Conservation (phyloP, 2,329 filamentous ascomycete species). For the Talaromyces funiculosus region DNA sequence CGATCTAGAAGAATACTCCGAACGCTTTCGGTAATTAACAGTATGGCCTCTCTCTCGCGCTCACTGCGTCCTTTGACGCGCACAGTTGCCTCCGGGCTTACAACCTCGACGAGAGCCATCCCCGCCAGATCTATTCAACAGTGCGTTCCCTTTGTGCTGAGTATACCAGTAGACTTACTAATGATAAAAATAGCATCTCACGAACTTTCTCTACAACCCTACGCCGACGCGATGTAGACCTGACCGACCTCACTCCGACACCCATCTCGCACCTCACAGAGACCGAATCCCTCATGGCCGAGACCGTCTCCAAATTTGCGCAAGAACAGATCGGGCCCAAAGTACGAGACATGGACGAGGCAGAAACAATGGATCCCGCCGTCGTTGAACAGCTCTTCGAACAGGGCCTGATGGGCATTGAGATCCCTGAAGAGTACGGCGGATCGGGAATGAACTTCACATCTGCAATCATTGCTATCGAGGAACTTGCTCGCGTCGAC, state of each 20-base stretch:
- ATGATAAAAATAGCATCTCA: constrained; percentile 30
- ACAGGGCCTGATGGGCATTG: constrained; percentile 93
- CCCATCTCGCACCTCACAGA: constrained; percentile 92
- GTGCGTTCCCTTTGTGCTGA: constrained; percentile 24
- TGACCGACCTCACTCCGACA: constrained; percentile 75
- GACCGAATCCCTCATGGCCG: constrained; percentile 80
- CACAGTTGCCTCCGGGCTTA: constrained; percentile 33
- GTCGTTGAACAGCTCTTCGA: constrained; percentile 93
- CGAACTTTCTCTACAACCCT: constrained; percentile 59
- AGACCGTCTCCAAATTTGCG: constrained; percentile 86
- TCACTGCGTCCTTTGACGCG: constrained; percentile 43
- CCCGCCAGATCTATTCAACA: constrained; percentile 36
- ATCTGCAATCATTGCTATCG: constrained; percentile 88
- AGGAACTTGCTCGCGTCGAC: constrained; percentile 90
- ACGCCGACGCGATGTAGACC: constrained; percentile 53
- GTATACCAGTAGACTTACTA: not conserved
- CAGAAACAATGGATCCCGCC: constrained; percentile 81
- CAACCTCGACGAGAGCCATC: constrained; percentile 34
- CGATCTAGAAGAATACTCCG: not conserved
- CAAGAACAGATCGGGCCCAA: constrained; percentile 82
- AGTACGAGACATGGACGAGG: constrained; percentile 96
- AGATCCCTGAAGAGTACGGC: constrained; percentile 95
- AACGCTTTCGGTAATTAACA: constrained; percentile 9
- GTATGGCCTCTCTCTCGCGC: constrained; percentile 47
- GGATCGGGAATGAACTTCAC: constrained; percentile 99